Conservation (phyloP, 768 basidiomycete genomes). For the Russula virescens region DNA sequence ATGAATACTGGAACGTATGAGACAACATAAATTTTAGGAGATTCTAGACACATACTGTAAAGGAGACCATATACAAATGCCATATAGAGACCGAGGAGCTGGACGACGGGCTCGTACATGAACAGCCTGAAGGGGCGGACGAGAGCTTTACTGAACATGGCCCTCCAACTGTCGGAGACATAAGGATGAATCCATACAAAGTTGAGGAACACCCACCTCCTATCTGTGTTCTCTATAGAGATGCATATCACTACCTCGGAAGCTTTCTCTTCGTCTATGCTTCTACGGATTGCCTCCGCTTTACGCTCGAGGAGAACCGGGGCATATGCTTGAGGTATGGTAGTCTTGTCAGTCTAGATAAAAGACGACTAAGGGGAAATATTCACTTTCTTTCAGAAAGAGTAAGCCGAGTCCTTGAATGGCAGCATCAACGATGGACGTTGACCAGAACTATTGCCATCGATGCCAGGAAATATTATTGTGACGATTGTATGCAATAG, state of each 20-base stretch:
- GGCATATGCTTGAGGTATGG: constrained; percentile 27
- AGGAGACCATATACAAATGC: constrained; percentile 54
- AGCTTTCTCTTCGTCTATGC: constrained; percentile 44
- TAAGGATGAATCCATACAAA: background rate
- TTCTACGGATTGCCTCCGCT: constrained; percentile 41
- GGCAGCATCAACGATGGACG: no score
- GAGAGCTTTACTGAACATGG: constrained; percentile 48
- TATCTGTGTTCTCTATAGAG: constrained; percentile 39
- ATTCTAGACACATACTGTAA: constrained; percentile 13
- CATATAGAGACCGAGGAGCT: no score
- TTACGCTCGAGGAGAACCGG: constrained; percentile 42
- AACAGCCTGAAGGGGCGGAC: constrained; percentile 67
- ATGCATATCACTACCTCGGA: constrained; percentile 39
- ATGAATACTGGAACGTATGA: constrained; percentile 30
- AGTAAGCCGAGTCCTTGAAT: no score
- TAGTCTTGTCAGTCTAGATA: background rate
- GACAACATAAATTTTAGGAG: background rate
- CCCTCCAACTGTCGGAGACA: constrained; percentile 40
- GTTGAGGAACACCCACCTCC: constrained; percentile 36
- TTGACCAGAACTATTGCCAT: constrained; percentile 56
- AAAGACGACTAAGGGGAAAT: background rate
- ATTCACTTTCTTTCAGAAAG: no score
- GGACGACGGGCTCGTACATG: constrained; percentile 55
- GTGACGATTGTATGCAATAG: no score
- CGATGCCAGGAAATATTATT: background rate